These are phyloP conservation scores for Plasmodium sp. DNA, from an alignment of 169 alveolate species.

Conservation along the genomic window DNA sequence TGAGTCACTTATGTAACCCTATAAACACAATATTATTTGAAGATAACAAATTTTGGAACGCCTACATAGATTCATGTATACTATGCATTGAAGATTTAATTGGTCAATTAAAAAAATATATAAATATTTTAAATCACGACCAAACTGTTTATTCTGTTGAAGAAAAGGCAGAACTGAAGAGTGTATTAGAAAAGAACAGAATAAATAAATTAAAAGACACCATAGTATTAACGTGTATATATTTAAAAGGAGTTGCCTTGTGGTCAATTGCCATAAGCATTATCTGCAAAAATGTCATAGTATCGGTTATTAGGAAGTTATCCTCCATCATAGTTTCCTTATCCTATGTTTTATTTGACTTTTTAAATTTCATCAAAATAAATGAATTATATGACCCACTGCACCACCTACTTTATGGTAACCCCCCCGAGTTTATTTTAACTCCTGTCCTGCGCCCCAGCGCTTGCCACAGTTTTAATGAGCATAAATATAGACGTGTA, in stretches of 20 bases:
- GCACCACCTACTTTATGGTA: constrained; percentile 69
- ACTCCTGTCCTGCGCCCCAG: neutral
- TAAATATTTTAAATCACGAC: constrained; percentile 61
- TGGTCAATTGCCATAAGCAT: constrained; percentile 72
- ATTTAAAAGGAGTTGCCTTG: constrained; percentile 64
- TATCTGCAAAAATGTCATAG: constrained; percentile 65
- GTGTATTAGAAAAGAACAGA: constrained; percentile 25
- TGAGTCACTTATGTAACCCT: constrained; percentile 69
- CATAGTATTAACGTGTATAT: constrained; percentile 50
- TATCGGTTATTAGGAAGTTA: constrained; percentile 63
- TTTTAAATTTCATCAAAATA: constrained; percentile 66
- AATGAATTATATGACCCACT: constrained; percentile 69
- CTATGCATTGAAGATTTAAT: constrained; percentile 64
- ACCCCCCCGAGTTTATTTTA: neutral
- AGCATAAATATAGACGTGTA: neutral
- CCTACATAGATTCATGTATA: constrained; percentile 62
- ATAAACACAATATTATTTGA: constrained; percentile 67
- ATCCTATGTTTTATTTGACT: constrained; percentile 70
- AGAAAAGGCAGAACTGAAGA: constrained; percentile 65
- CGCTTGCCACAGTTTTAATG: neutral
- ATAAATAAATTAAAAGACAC: constrained; percentile 71
- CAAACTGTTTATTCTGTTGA: constrained; percentile 69
- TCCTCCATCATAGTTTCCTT: constrained; percentile 74
- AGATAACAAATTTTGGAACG: constrained; percentile 57
- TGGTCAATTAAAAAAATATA: constrained; percentile 45